phyloP scores from a whole-genome alignment of 2,329 filamentous ascomycete genomes.

The Epichloe bromicola region DNA sequence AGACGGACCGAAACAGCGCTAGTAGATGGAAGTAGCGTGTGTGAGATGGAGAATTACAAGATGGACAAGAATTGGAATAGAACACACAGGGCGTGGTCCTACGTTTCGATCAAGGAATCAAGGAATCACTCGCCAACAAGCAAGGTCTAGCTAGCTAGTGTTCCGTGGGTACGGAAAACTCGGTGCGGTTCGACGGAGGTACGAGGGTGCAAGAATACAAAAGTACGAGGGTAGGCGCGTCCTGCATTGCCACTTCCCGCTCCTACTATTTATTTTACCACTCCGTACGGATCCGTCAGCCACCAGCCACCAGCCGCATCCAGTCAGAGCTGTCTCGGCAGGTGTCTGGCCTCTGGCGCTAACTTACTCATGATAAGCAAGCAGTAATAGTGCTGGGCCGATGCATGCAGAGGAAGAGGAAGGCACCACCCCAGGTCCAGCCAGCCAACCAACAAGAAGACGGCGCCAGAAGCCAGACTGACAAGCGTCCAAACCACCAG shows the following conservation, averaged over 20 bases:
- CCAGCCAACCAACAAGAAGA: too few relatives aligned
- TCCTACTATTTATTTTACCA: too few relatives aligned
- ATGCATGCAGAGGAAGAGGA: slow-evolving; percentile 1
- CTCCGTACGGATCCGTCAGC: neutral
- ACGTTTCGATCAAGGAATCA: too few relatives aligned
- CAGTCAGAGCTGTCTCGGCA: neutral
- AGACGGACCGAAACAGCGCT: neutral
- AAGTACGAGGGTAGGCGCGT: neutral
- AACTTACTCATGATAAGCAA: neutral
- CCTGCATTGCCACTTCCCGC: neutral
- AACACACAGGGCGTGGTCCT: too few relatives aligned
- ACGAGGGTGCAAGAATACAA: too few relatives aligned
- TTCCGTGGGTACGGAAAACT: too few relatives aligned
- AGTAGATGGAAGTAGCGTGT: neutral
- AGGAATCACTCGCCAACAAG: too few relatives aligned
- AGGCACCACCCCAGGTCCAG: neutral
- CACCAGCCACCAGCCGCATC: neutral
- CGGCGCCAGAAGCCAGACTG: too few relatives aligned
- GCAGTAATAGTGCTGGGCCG: neutral
- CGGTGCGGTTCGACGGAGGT: too few relatives aligned
- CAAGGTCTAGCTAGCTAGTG: too few relatives aligned
- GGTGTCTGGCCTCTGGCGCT: neutral
- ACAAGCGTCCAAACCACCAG: neutral
- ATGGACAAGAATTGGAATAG: neutral
- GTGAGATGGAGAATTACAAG: neutral